These are phyloP conservation scores for Aspergillus puulaauensis DNA, from an alignment of 2,329 filamentous ascomycete species.

Conservation along the genomic window DNA sequence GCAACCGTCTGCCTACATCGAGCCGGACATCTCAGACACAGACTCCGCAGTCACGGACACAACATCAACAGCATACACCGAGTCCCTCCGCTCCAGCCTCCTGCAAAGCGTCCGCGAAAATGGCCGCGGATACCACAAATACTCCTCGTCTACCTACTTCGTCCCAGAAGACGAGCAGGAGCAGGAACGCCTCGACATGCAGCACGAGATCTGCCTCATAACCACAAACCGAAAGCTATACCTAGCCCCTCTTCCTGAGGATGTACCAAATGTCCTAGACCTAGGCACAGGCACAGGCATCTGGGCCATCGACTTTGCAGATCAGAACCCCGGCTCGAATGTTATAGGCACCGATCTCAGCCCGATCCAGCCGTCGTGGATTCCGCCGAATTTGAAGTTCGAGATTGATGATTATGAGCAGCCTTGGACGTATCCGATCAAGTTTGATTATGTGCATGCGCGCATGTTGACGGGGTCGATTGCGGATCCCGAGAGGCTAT, in stretches of 20 bases:
- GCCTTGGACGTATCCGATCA: slow-evolving; percentile 24
- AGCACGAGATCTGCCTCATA: slow-evolving; percentile 15
- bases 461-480: slow-evolving; percentile 21
- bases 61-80: slow-evolving; percentile 12
- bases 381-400: slow-evolving; percentile 31
- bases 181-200: slow-evolving; percentile 31
- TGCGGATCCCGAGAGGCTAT: slow-evolving; percentile 9
- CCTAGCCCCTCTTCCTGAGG: slow-evolving; percentile 19
- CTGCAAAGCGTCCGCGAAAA: slow-evolving; percentile 39
- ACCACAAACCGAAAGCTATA: slow-evolving; percentile 25
- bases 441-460: slow-evolving; percentile 32
- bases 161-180: slow-evolving; percentile 38
- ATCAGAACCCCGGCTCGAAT: slow-evolving; percentile 38
- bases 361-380: slow-evolving; percentile 49
- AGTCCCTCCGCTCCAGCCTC: slow-evolving; percentile 26
- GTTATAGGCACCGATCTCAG: slow-evolving; percentile 51
- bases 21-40: not conserved
- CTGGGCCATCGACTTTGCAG: slow-evolving; percentile 28
- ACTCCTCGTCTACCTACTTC: slow-evolving; percentile 23
- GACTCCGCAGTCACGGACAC: slow-evolving; percentile 1
- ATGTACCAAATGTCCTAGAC: slow-evolving; percentile 36
- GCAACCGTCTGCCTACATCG: not conserved
- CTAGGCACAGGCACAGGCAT: slow-evolving; percentile 44
- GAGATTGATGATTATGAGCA: slow-evolving; percentile 30
- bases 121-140: slow-evolving; percentile 39